Evolutionary conservation across 106 monocot species (phyloP).

Genomic region (Xerophyta viscosa): DNA sequence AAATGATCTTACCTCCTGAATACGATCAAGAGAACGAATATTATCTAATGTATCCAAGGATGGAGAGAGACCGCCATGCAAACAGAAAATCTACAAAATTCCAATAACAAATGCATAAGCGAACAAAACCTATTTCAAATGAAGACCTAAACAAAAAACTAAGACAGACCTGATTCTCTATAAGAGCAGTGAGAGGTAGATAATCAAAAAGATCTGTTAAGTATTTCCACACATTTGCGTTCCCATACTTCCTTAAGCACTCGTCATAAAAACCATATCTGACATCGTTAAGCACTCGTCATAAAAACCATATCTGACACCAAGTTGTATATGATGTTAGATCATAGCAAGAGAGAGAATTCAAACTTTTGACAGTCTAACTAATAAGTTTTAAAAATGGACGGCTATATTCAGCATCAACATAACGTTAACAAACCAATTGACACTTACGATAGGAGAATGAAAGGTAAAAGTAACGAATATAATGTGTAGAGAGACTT

Average conservation of each 20-base stretch:
- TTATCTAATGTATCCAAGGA: slow-evolving; percentile 86
- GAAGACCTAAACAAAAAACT: background rate
- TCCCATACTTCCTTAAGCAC: slow-evolving; percentile 93
- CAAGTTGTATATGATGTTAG: too few species aligned
- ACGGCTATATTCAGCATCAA: too few species aligned
- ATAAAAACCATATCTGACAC: slow-evolving; percentile 85
- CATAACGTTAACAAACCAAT: too few species aligned
- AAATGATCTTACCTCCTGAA: slow-evolving; percentile 68
- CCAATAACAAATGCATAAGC: background rate
- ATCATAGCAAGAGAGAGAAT: too few species aligned
- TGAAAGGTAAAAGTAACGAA: too few species aligned
- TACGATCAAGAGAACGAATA: slow-evolving; percentile 76
- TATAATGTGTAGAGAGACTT: too few species aligned
- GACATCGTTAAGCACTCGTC: slow-evolving; percentile 84
- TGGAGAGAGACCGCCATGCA: slow-evolving; percentile 84
- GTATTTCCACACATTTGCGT: slow-evolving; percentile 98
- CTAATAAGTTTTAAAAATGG: too few species aligned
- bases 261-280: slow-evolving; percentile 97
- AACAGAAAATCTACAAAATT: slow-evolving; percentile 55
- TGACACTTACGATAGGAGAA: too few species aligned
- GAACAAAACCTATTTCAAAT: background rate
- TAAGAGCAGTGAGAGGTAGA: slow-evolving; percentile 85
- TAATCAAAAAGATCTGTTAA: slow-evolving; percentile 92
- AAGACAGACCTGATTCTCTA: slow-evolving; percentile 72
- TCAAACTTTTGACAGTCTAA: too few species aligned